A percentile compares a stretch with the other conserved stretches of the same genome.
Evolutionary conservation across 176 grass and related monocot species (phyloP).

Genomic region (Eleusine indica): DNA sequence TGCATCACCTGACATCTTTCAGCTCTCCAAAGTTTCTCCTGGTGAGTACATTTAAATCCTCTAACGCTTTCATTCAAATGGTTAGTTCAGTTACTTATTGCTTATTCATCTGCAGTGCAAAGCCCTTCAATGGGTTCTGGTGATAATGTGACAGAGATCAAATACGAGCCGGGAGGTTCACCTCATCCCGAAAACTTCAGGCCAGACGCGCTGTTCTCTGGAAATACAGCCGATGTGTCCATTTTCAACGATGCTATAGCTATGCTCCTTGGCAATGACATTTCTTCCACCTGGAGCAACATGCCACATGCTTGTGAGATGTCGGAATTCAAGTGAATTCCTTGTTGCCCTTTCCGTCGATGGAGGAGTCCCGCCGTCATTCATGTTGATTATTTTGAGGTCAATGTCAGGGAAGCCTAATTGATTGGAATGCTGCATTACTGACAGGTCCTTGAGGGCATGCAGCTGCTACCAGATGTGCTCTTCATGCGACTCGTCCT

Average conservation of each 20-base stretch:
- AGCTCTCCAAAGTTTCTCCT: conserved; percentile 45
- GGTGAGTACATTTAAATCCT: conserved; percentile 20
- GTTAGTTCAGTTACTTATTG: conserved; percentile 21
- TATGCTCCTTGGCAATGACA: conserved; percentile 57
- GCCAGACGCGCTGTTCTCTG: conserved; percentile 72
- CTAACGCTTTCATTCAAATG: not conserved
- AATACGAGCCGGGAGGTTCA: conserved; percentile 47
- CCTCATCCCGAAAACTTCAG: conserved; percentile 57
- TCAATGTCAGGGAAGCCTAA: conserved; percentile 27
- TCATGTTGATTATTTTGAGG: conserved; percentile 41
- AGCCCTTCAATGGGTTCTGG: conserved; percentile 46
- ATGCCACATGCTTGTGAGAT: conserved; percentile 67
- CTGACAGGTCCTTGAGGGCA: conserved; percentile 24
- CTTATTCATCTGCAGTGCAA: conserved; percentile 40
- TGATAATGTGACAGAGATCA: conserved; percentile 29
- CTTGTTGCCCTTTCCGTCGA: not conserved
- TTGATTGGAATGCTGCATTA: conserved; percentile 40
- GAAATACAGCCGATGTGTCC: conserved; percentile 52
- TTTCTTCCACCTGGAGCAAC: conserved; percentile 59
- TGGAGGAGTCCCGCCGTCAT: conserved; percentile 28
- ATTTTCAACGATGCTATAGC: conserved; percentile 65
- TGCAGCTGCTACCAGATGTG: conserved; percentile 27
- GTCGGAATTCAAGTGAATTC: conserved; percentile 59
- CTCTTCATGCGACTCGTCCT: conserved; percentile 42
- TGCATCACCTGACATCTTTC: conserved; percentile 41